phyloP scores from a whole-genome alignment of 2,329 filamentous ascomycete species.

The Alternaria rosae region DNA sequence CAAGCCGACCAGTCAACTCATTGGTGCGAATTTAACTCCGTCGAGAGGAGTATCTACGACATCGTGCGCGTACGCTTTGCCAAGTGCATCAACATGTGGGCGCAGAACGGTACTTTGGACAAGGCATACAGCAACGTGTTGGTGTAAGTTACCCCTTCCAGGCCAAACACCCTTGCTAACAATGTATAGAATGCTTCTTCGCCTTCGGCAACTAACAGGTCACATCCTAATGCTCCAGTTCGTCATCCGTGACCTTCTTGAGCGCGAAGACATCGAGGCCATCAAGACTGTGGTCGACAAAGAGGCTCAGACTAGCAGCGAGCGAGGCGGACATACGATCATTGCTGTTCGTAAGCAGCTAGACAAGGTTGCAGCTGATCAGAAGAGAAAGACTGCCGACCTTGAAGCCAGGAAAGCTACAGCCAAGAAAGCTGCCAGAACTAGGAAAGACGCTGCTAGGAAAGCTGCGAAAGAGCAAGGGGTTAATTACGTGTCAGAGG shows the following conservation, averaged over 20 bases:
- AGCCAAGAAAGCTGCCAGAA: slow-evolving; percentile 8
- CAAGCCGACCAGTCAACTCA: slow-evolving; percentile 54
- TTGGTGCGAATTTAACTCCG: slow-evolving; percentile 58
- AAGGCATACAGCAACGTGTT: slow-evolving; percentile 53
- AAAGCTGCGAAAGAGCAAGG: neutral
- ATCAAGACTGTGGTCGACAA: slow-evolving; percentile 48
- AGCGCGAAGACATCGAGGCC: slow-evolving; percentile 54
- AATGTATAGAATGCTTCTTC: slow-evolving; percentile 52
- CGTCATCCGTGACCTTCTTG: slow-evolving; percentile 55
- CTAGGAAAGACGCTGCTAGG: neutral
- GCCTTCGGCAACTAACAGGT: slow-evolving; percentile 60
- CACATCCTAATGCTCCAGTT: slow-evolving; percentile 59
- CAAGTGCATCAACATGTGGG: slow-evolving; percentile 50
- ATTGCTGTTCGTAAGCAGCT: slow-evolving; percentile 42
- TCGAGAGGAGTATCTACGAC: slow-evolving; percentile 63
- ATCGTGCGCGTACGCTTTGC: slow-evolving; percentile 58
- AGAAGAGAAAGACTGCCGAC: slow-evolving; percentile 22
- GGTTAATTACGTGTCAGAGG: slow-evolving; percentile 9
- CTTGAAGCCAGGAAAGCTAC: slow-evolving; percentile 10
- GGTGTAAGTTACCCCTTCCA: slow-evolving; percentile 27
- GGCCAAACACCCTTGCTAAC: neutral
- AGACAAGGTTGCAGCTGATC: slow-evolving; percentile 24
- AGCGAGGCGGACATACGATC: slow-evolving; percentile 24
- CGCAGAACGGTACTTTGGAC: slow-evolving; percentile 31
- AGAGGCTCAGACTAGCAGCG: slow-evolving; percentile 23